Percentiles rank a stretch among this genome's conserved stretches.
These are phyloP conservation scores for Camellia japonica DNA, from an alignment of 148 eudicot genomes.

Conservation along the genomic window DNA sequence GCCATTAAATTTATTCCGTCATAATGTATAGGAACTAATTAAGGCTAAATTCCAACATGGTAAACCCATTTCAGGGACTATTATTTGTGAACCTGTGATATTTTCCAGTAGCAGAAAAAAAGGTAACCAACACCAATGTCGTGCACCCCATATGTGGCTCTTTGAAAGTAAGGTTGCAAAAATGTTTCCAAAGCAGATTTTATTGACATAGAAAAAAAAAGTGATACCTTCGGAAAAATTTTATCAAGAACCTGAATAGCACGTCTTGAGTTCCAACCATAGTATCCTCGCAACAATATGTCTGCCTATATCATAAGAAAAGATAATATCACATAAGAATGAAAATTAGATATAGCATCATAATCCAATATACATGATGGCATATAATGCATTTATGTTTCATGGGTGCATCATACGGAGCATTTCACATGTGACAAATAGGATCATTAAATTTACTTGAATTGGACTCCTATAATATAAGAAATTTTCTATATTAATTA, in stretches of 20 bases:
- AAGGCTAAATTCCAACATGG: not conserved
- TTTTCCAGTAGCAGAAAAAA: not conserved
- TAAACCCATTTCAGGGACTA: not conserved
- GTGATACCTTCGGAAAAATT: constrained; percentile 80
- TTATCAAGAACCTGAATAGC: constrained; percentile 74
- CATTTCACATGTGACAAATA: no score
- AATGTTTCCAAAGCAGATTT: not conserved
- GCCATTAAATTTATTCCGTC: not conserved
- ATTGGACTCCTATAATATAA: no score
- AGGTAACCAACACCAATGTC: not conserved
- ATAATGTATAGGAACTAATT: not conserved
- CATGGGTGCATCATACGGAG: no score
- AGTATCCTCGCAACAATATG: no score
- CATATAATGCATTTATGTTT: no score
- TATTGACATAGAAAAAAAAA: not conserved
- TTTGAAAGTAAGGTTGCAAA: not conserved
- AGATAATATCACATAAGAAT: no score
- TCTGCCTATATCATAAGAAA: no score
- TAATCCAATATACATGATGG: no score
- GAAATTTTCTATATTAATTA: no score
- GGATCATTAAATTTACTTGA: no score
- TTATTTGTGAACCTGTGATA: not conserved
- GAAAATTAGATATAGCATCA: no score
- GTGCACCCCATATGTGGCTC: not conserved
- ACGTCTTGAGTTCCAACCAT: constrained; percentile 81